A percentile compares a stretch with the other conserved stretches of the same genome.
phyloP scores from a whole-genome alignment of 345 rosid species.

The Odontarrhena argentea region DNA sequence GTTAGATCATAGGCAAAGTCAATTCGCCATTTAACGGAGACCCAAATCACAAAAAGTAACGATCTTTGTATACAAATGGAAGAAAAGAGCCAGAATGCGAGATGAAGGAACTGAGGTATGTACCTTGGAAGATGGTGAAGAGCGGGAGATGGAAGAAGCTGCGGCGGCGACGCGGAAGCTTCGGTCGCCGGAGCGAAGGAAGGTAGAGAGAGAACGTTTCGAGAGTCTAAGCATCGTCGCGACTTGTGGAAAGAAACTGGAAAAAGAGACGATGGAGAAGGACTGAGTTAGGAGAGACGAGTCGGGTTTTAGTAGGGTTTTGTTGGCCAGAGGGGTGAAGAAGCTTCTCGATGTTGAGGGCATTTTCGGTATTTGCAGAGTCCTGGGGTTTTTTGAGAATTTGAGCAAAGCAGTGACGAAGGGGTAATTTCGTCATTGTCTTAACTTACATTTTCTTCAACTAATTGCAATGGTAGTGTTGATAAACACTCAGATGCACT shows the following conservation, averaged over 20 bases:
- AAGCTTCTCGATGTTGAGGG: constrained; percentile 65
- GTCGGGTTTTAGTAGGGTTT: constrained; percentile 63
- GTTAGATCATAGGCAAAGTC: neutral
- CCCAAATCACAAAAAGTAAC: neutral
- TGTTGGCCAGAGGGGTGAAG: constrained; percentile 30
- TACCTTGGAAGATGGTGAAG: constrained; percentile 52
- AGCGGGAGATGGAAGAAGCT: constrained; percentile 45
- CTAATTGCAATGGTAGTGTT: no score
- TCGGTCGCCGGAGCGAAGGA: constrained; percentile 51
- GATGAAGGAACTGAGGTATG: neutral
- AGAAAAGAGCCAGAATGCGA: neutral
- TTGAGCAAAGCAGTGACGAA: neutral
- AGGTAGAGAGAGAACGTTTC: constrained; percentile 63
- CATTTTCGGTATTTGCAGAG: neutral
- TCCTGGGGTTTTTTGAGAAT: neutral
- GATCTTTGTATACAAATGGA: neutral
- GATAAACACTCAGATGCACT: no score
- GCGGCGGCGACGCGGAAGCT: constrained; percentile 45
- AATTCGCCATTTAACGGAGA: neutral
- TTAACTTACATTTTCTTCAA: no score
- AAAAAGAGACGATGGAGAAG: constrained; percentile 1
- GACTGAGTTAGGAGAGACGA: constrained; percentile 9
- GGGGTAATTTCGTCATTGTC: neutral
- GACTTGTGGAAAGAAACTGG: neutral
- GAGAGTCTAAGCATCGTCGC: constrained; percentile 68